A percentile compares a stretch with the other conserved stretches of the same genome.
Evolutionary conservation across 176 grass and related monocot species (phyloP).

Genomic region (Echinochloa phyllopogon): DNA sequence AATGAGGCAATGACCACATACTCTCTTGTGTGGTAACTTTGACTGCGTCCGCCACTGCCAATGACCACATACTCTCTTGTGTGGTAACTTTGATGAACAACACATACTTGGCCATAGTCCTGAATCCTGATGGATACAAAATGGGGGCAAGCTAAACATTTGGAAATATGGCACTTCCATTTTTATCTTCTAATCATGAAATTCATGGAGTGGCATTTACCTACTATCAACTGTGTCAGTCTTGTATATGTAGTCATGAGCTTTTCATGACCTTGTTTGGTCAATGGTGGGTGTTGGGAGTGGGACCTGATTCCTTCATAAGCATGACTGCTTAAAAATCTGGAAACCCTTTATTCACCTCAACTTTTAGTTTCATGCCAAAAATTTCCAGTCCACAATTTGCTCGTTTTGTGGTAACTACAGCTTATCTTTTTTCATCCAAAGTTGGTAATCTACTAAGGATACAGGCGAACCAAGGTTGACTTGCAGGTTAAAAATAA

Average conservation of each 20-base stretch:
- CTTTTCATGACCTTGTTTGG: constrained; percentile 3
- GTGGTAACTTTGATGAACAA: neutral
- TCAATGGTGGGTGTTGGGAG: neutral
- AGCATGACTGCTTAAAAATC: constrained; percentile 7
- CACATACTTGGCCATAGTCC: neutral
- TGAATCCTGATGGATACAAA: neutral
- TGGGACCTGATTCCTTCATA: constrained; percentile 9
- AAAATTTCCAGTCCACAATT: neutral
- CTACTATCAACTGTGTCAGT: neutral
- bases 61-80: neutral
- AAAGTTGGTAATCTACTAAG: neutral
- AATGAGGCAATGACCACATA: neutral
- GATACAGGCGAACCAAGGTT: neutral
- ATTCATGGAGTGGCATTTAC: neutral
- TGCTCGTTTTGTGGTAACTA: neutral
- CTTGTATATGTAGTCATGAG: neutral
- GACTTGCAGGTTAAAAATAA: neutral
- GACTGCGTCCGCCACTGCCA: too few species aligned
- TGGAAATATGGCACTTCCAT: neutral
- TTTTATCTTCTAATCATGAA: constrained; percentile 6
- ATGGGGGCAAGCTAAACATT: neutral
- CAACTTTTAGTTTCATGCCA: constrained; percentile 11
- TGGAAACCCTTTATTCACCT: neutral
- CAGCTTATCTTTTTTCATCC: neutral
- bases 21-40: neutral